These are phyloP conservation scores for Camelina sativa DNA, from an alignment of 345 rosid species.

Conservation along the genomic window DNA sequence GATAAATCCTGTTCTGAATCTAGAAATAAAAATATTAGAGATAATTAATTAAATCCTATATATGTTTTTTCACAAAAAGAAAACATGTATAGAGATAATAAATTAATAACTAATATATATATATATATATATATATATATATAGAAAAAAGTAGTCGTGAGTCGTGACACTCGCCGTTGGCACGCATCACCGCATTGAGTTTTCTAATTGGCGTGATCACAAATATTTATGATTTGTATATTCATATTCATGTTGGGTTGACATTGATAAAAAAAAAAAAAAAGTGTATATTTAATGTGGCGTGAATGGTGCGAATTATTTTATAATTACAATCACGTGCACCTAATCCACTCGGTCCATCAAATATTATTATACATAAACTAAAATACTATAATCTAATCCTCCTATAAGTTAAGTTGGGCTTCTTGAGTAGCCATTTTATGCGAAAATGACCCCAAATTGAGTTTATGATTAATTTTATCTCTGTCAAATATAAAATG, in stretches of 20 bases:
- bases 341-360: constrained; percentile 42
- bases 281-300: constrained; percentile 7
- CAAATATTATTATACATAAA: constrained; percentile 16
- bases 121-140: no score
- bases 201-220: constrained; percentile 22
- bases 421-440: constrained; percentile 13
- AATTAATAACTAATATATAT: not conserved
- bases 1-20: not conserved
- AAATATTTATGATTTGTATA: constrained; percentile 31
- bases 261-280: no score
- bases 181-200: constrained; percentile 12
- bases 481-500: constrained; percentile 9
- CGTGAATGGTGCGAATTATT: constrained; percentile 37
- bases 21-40: not conserved
- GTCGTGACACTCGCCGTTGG: constrained; percentile 21
- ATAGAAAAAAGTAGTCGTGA: not conserved
- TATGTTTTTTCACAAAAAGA: no score
- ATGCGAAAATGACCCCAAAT: constrained; percentile 21
- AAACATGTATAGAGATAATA: constrained; percentile 1
- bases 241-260: constrained; percentile 32
- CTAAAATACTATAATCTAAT: constrained; percentile 11
- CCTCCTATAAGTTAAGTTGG: not conserved
- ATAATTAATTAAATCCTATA: not conserved
- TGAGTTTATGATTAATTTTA: not conserved
- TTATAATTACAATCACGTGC: constrained; percentile 41